Base-by-base conservation (phyloP, 1,284 basidiomycete genomes). In the Rhodotorula sp. region DNA sequence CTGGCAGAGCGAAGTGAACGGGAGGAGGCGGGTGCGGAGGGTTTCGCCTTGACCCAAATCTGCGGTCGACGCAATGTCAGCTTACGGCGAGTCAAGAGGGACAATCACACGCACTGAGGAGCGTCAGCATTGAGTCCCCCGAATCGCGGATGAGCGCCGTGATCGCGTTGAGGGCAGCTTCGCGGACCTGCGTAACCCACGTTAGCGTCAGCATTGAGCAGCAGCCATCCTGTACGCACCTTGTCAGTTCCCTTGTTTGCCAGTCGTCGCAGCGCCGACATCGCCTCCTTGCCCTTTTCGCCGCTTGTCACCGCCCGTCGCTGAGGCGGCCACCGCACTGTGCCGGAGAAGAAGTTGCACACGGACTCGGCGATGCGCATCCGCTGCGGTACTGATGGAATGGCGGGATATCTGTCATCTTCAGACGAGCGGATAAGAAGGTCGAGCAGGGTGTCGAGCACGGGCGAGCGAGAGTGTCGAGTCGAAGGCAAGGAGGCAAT, bases 101-200 rank as follows among this genome's bases (percentile, higher is more conserved):
- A 19, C 20, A 39, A 19, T 7, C n/a, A 24, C 19, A 27, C 59
- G 24, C 24, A 66, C 53, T 52, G 20, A 61, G 34, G 2, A 52
- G n/a, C 15, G 47, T 29, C 2, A 59, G 36, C 5, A 51, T 22
- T 11, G 52, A 59, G 2, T 52, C 63, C 5, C 20, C 39, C 8
- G 36, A 63, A 20, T 71, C 70, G 10, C 70, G 52, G 17, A 49
- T 15, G 29, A 74, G 55, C 9, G 57, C 55, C 11, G 72, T 59
- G 6, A 72, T 36, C 1, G 72, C 70, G 2, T 64, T 49, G 7
- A 74, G 47, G 6, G 67, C 70, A n/a, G 56, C 62, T 30, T 74
- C 72, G 24, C 53, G 46, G 5, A 72, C 65, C 69, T 71, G 52
- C 17, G 2, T 1, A 19, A 27, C 20, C 13, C 4, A 10, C 30